Percentiles rank a stretch among this genome's conserved stretches.
Conservation (phyloP, 768 basidiomycete genomes). For the Mycena sanguinolenta region DNA sequence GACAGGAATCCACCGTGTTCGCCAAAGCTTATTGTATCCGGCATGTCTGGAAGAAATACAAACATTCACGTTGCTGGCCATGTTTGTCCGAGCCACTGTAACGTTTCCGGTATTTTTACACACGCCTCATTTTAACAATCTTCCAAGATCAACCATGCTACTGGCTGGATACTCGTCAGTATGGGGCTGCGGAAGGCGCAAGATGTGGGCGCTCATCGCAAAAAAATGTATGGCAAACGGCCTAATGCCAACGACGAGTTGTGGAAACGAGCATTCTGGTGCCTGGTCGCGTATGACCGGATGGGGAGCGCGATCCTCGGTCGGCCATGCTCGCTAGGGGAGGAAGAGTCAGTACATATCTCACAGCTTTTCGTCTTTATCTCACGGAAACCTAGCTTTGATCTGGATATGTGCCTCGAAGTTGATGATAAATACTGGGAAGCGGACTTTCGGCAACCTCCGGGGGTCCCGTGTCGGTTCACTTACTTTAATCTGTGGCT, state of each 20-base stretch:
- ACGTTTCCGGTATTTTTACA: constrained; percentile 15
- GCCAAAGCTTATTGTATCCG: constrained; percentile 66
- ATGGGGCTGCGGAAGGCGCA: constrained; percentile 73
- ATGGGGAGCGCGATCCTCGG: constrained; percentile 67
- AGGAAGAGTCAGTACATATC: constrained; percentile 72
- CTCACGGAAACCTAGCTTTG: constrained; percentile 68
- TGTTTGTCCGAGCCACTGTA: constrained; percentile 34
- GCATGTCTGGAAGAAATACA: constrained; percentile 75
- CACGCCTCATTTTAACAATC: constrained; percentile 65
- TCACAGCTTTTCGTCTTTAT: background rate
- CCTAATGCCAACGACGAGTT: constrained; percentile 73
- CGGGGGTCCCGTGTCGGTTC: constrained; percentile 66
- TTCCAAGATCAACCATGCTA: constrained; percentile 55
- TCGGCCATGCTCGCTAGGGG: constrained; percentile 66
- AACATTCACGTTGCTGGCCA: constrained; percentile 43
- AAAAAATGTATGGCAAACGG: constrained; percentile 63
- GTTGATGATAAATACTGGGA: constrained; percentile 90
- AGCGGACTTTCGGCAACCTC: constrained; percentile 76
- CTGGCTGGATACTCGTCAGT: constrained; percentile 68
- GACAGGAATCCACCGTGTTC: constrained; percentile 64
- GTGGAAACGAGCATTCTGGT: constrained; percentile 84
- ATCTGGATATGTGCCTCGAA: constrained; percentile 84
- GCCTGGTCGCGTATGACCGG: constrained; percentile 72
- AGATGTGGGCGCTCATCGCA: constrained; percentile 84
- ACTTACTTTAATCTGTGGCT: constrained; percentile 75